Evolutionary conservation across 345 rosid genomes (phyloP), one percentile per base, ranked within the genome.

Genomic region (Boechera retrofracta): DNA sequence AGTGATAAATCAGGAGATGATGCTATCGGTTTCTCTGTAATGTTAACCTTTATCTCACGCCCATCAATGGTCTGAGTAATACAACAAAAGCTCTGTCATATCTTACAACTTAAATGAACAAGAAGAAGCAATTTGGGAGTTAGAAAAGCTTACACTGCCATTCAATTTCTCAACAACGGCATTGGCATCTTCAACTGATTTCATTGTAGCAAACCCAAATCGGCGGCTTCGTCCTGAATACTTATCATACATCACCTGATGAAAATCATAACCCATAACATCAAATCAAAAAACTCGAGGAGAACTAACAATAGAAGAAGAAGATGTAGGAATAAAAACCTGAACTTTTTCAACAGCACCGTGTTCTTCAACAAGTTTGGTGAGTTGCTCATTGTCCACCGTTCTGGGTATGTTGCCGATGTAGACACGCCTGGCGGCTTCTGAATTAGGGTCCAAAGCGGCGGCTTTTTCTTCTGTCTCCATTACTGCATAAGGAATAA

Each of bases 121-220:
- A 5, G 11, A 29, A 45, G 44, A 48, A 48, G 53, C 39, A 32
- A 15, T n/a, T 13, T 31, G 21, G 5, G 21, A n/a, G 11, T 21
- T 1, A 5, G 60, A 7, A 18, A 75, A 26, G 21, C 88, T 83
- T 80, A 92, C 96, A 33, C 84, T 88, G 77, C 96, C 94, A 77
- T 92, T 90, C 68, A 94, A 81, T 79, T 92, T 94, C 85, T 92
- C 95, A 47, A 86, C 66, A 21, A 80, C 94, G 47, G 94, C 87
- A 78, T 82, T 86, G 11, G 98, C 97, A 85, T 94, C 97, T 76
- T 89, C 97, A 36, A 83, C 82, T 15, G 92, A 88, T 79, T 88
- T 92, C 97, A 92, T 92, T 5, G 88, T 90, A 44, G 88, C 97
- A 71, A 92, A 94, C 47, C 91, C 97, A 80, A 94, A 91, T 8